Conservation (phyloP, 495 filamentous ascomycete species). For the Xylaria castorea region DNA sequence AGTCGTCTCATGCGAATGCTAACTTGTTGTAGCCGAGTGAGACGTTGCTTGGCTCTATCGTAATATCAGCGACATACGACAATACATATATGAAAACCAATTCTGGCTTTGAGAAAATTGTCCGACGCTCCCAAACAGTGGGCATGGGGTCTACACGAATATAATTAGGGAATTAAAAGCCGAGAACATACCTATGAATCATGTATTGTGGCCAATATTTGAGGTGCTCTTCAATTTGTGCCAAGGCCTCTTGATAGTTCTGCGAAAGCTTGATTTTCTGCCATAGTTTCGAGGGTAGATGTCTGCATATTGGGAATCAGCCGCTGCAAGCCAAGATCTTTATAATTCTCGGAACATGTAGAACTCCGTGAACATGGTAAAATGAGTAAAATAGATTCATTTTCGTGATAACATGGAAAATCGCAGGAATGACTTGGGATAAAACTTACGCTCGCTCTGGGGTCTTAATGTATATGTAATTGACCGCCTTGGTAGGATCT, state of each 20-base stretch:
- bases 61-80: not conserved
- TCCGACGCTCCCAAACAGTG: not conserved
- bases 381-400: not conserved
- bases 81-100: not conserved
- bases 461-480: conserved; percentile 98
- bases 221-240: conserved; percentile 85
- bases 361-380: not conserved
- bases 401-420: not conserved
- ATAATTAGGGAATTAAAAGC: not conserved
- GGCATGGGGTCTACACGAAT: not conserved
- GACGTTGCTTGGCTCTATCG: conserved; percentile 78
- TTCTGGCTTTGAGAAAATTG: not conserved
- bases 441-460: conserved; percentile 46
- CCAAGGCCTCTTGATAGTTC: conserved; percentile 88
- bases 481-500: conserved; percentile 67
- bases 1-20: conserved; percentile 83
- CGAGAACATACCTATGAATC: conserved; percentile 71
- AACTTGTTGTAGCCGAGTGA: conserved; percentile 93
- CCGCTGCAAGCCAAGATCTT: not conserved
- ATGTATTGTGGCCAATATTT: conserved; percentile 98
- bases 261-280: conserved; percentile 88
- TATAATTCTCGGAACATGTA: not conserved
- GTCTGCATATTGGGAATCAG: conserved; percentile 53
- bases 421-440: not conserved
- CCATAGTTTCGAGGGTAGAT: conserved; percentile 93